A percentile compares a stretch with the other conserved stretches of the same genome.
Conservation (phyloP, 2,329 filamentous ascomycete species). For the Cladosporium cucumerinum region DNA sequence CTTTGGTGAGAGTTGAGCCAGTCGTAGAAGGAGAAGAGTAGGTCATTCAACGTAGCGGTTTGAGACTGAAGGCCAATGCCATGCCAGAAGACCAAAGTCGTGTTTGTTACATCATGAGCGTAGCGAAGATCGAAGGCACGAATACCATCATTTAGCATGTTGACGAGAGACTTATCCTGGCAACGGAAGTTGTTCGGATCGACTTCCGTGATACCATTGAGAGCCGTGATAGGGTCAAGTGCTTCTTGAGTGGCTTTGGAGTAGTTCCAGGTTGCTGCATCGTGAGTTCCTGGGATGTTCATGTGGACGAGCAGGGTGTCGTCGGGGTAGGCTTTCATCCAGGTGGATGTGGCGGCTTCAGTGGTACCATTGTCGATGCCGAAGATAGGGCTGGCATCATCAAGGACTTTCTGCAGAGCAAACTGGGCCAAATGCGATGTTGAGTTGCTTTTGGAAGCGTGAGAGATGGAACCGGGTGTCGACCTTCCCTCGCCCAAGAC, state of each 20-base stretch:
- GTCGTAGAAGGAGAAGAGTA: slow-evolving; percentile 47
- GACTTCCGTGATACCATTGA: slow-evolving; percentile 35
- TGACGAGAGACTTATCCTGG: slow-evolving; percentile 39
- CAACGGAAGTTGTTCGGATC: slow-evolving; percentile 43
- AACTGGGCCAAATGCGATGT: slow-evolving; percentile 31
- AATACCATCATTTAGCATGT: slow-evolving; percentile 46
- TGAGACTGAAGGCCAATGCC: slow-evolving; percentile 45
- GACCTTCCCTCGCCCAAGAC: slow-evolving; percentile 2
- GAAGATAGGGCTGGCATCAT: slow-evolving; percentile 44
- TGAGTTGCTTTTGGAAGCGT: not conserved
- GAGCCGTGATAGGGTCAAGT: slow-evolving; percentile 40
- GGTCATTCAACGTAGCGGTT: slow-evolving; percentile 43
- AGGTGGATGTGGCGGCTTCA: slow-evolving; percentile 33
- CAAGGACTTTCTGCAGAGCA: slow-evolving; percentile 44
- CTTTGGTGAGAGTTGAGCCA: slow-evolving; percentile 49
- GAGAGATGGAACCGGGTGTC: not conserved
- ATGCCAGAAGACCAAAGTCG: slow-evolving; percentile 50
- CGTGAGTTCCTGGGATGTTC: slow-evolving; percentile 52
- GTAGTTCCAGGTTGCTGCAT: slow-evolving; percentile 54
- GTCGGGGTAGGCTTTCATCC: slow-evolving; percentile 49
- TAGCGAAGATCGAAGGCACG: slow-evolving; percentile 52
- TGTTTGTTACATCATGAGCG: slow-evolving; percentile 47
- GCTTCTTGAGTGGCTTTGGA: slow-evolving; percentile 41
- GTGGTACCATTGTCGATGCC: slow-evolving; percentile 30
- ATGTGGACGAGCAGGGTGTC: slow-evolving; percentile 44